These are phyloP conservation scores for Backusella psychrophila DNA, from an alignment of 192 early-diverging fungal genomes.

Conservation along the genomic window DNA sequence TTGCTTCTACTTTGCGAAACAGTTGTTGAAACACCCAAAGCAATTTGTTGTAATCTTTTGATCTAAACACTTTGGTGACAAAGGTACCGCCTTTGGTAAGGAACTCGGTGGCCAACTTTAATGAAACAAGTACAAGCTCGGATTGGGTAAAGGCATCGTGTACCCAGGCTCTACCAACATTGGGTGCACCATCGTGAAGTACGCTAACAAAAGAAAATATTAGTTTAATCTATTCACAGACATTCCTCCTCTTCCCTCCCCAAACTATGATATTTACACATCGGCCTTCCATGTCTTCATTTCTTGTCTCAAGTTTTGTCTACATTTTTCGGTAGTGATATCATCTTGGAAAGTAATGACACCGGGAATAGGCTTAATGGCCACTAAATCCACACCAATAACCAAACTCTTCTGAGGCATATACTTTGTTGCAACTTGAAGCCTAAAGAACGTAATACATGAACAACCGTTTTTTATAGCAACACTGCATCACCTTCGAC, in stretches of 20 bases:
- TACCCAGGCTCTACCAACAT: constrained; percentile 93
- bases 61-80: constrained; percentile 98
- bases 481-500: not conserved
- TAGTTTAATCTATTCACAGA: too few relatives aligned
- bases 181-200: constrained; percentile 98
- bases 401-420: constrained; percentile 97
- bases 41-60: constrained; percentile 99
- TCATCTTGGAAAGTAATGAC: constrained; percentile 96
- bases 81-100: constrained; percentile 89
- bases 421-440: constrained; percentile 96
- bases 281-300: constrained; percentile 99
- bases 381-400: constrained; percentile 92
- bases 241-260: too few relatives aligned
- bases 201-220: constrained; percentile 49
- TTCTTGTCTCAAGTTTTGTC: constrained; percentile 78
- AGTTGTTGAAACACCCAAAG: constrained; percentile 99
- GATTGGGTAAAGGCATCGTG: constrained; percentile 97
- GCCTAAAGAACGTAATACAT: constrained; percentile 34
- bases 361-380: constrained; percentile 95
- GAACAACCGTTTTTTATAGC: not conserved
- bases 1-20: constrained; percentile 95
- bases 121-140: constrained; percentile 87
- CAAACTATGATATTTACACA: constrained; percentile 56
- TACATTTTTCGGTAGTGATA: constrained; percentile 94
- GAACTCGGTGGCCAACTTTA: constrained; percentile 94